Evolutionary conservation across 225 moss, liverwort and hornwort species (phyloP).

Genomic region (Pleurozium schreberi): DNA sequence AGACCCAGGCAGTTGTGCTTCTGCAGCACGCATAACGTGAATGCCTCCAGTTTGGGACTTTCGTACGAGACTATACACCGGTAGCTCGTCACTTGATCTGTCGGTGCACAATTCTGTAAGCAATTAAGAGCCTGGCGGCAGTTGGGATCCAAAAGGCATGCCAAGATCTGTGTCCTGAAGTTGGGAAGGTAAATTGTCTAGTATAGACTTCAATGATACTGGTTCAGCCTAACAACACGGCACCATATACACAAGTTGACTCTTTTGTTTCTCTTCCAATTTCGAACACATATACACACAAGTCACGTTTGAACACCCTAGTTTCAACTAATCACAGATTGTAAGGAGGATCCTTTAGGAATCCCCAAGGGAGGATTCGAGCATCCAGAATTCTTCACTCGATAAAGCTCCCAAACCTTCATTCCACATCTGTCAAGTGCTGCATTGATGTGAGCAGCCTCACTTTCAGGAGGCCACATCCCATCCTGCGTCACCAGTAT

Average conservation of each 20-base stretch:
- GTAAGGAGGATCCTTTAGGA: conserved; percentile 42
- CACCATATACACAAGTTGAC: not conserved
- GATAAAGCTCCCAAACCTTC: conserved; percentile 76
- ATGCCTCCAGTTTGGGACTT: conserved; percentile 68
- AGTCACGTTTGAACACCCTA: not conserved
- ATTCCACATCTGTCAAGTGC: conserved; percentile 72
- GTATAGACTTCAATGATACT: not conserved
- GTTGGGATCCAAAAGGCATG: conserved; percentile 56
- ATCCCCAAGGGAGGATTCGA: conserved; percentile 46
- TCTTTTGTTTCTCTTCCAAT: not conserved
- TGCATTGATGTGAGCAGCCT: conserved; percentile 23
- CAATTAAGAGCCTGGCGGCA: conserved; percentile 61
- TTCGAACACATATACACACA: not conserved
- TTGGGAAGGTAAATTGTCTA: not conserved
- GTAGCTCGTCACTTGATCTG: conserved; percentile 91
- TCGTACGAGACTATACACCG: conserved; percentile 80
- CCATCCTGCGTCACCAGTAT: conserved; percentile 61
- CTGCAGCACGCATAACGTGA: conserved; percentile 78
- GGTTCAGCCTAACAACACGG: not conserved
- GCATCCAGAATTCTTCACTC: conserved; percentile 49
- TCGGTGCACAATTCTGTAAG: conserved; percentile 62
- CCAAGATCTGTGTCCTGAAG: conserved; percentile 44
- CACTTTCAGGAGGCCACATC: conserved; percentile 49
- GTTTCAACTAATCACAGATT: conserved; percentile 16
- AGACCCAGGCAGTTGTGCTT: conserved; percentile 84